Conservation (phyloP, 371 early-diverging fungal species). For the Choanephora cucurbitarum region DNA sequence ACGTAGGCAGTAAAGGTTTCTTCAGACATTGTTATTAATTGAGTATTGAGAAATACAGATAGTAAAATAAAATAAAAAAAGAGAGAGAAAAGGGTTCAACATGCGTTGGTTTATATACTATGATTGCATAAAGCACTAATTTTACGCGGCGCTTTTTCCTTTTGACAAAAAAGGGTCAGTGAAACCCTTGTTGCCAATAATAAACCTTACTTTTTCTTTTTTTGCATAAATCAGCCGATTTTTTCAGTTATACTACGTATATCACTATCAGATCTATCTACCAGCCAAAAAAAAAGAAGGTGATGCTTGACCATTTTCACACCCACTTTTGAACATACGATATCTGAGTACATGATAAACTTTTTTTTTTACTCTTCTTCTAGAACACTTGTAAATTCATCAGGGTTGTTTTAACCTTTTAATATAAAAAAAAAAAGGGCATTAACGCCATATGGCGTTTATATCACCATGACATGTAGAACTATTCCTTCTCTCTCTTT, state of each 20-base stretch:
- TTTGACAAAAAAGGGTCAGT: constrained; percentile 2
- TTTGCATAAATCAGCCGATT: constrained; percentile 25
- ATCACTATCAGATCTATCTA: neutral
- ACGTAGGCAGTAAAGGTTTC: constrained; percentile 36
- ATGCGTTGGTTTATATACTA: constrained; percentile 10
- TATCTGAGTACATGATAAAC: too few species aligned
- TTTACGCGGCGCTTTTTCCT: constrained; percentile 16
- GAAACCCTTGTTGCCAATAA: constrained; percentile 18
- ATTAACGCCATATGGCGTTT: too few species aligned
- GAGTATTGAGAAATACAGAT: too few species aligned
- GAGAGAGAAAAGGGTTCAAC: constrained; percentile 11
- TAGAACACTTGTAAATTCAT: too few species aligned
- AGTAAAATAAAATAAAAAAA: constrained; percentile 2
- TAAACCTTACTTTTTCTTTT: too few species aligned
- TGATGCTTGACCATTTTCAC: neutral
- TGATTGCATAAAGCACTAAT: constrained; percentile 2
- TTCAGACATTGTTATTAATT: constrained; percentile 34
- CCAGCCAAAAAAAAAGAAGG: neutral
- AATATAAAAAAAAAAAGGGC: too few species aligned
- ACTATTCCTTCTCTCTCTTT: too few species aligned
- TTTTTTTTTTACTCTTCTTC: too few species aligned
- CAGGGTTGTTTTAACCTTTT: too few species aligned
- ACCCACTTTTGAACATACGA: neutral
- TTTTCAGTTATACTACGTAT: constrained; percentile 3
- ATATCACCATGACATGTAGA: too few species aligned